Percentiles rank a stretch among this genome's conserved stretches.
Evolutionary conservation across 176 grass and related monocot genomes (phyloP).

Genomic region (Triticum dicoccoides): DNA sequence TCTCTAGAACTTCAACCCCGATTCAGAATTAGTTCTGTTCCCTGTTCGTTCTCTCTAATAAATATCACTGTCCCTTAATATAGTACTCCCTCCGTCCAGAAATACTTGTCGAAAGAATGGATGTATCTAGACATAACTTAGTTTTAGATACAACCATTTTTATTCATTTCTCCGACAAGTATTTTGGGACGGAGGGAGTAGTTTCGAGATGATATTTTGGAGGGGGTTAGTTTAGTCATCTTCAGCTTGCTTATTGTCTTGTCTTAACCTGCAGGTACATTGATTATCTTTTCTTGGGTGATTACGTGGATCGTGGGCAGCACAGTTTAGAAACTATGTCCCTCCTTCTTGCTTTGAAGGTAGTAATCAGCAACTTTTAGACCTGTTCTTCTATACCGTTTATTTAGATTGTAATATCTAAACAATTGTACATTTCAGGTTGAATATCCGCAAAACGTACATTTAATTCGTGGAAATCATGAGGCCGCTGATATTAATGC

Average conservation of each 20-base stretch:
- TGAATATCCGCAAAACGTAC: constrained; percentile 88
- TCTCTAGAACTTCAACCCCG: not conserved
- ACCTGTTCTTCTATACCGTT: constrained; percentile 8
- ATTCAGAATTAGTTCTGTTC: not conserved
- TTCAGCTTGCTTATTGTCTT: constrained; percentile 21
- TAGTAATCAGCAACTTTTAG: constrained; percentile 30
- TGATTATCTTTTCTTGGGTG: constrained; percentile 99
- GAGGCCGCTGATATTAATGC: constrained; percentile 99
- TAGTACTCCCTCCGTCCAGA: no score
- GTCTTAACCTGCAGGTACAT: constrained; percentile 76
- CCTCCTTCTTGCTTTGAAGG: constrained; percentile 99
- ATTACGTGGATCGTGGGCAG: constrained; percentile 99
- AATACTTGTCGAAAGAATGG: no score
- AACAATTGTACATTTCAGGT: constrained; percentile 57
- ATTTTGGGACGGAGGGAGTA: not conserved
- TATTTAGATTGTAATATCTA: constrained; percentile 5
- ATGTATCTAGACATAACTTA: no score
- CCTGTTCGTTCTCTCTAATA: not conserved
- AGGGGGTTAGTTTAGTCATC: not conserved
- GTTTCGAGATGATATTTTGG: not conserved
- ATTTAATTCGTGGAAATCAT: constrained; percentile 99
- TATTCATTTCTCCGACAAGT: no score
- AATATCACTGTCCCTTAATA: not conserved
- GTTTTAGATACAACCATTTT: no score
- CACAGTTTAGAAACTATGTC: constrained; percentile 99